Percentiles rank a stretch among this genome's conserved stretches.
These are phyloP conservation scores for Coprinellus micaceus DNA, from an alignment of 768 basidiomycete genomes.

Conservation along the genomic window DNA sequence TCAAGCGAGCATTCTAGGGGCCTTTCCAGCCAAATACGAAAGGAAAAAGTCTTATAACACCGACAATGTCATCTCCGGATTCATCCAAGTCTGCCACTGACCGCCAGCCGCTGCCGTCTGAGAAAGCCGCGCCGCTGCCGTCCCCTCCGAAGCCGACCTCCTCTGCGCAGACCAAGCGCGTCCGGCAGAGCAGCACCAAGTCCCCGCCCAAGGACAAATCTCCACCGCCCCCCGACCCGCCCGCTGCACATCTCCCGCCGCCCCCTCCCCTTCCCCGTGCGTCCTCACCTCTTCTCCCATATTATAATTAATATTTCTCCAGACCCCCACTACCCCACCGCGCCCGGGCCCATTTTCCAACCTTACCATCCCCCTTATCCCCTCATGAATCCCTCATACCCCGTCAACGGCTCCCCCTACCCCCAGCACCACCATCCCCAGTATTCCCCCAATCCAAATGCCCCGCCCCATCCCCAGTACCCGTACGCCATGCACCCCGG, in stretches of 20 bases:
- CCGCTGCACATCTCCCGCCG: constrained; percentile 2
- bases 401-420: constrained; percentile 52
- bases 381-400: constrained; percentile 72
- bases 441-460: constrained; percentile 30
- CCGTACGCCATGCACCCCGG: constrained; percentile 56
- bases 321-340: constrained; percentile 27
- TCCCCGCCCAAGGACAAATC: constrained; percentile 19
- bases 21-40: no score
- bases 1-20: constrained; percentile 6
- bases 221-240: background rate
- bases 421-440: constrained; percentile 33
- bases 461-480: constrained; percentile 43
- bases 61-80: constrained; percentile 46
- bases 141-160: constrained; percentile 46
- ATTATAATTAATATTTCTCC: constrained; percentile 12
- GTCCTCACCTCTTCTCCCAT: constrained; percentile 7
- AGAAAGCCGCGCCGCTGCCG: constrained; percentile 45
- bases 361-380: constrained; percentile 52
- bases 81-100: constrained; percentile 34
- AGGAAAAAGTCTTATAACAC: constrained; percentile 38
- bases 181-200: constrained; percentile 45
- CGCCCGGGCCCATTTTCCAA: constrained; percentile 43
- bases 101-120: constrained; percentile 43
- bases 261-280: constrained; percentile 20
- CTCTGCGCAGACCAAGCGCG: constrained; percentile 34